phyloP scores from a whole-genome alignment of 306 rosid species.

The Hippophae tibetana region DNA sequence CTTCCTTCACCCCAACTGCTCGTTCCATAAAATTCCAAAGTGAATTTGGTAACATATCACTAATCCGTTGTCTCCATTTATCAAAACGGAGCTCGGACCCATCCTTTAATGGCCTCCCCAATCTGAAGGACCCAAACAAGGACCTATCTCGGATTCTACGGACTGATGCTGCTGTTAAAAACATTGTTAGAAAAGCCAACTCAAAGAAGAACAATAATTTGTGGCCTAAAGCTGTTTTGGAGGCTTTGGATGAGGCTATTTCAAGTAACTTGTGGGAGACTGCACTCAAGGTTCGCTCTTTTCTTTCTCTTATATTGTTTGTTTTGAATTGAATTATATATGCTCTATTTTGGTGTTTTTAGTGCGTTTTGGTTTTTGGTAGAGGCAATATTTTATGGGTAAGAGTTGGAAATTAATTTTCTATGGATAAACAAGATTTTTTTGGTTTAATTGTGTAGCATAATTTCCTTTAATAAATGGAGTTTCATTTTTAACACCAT shows the following conservation, averaged over 20 bases:
- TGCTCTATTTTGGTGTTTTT: neutral
- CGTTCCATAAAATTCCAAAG: conserved; percentile 22
- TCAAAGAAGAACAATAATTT: conserved; percentile 54
- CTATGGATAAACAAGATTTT: neutral
- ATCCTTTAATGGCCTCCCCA: conserved; percentile 33
- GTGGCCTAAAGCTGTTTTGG: conserved; percentile 78
- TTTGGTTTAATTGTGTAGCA: neutral
- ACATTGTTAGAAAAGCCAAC: conserved; percentile 50
- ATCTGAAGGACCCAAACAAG: conserved; percentile 46
- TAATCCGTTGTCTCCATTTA: conserved; percentile 18
- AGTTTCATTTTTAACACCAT: no score
- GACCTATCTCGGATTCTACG: conserved; percentile 70
- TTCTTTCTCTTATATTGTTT: neutral
- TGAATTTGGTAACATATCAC: conserved; percentile 2
- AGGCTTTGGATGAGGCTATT: conserved; percentile 74
- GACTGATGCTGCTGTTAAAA: conserved; percentile 72
- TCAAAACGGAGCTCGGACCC: conserved; percentile 37
- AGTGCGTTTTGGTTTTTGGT: neutral
- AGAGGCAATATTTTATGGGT: neutral
- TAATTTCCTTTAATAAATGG: no score
- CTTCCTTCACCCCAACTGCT: conserved; percentile 14
- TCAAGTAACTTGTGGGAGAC: conserved; percentile 36
- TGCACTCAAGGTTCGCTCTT: conserved; percentile 53
- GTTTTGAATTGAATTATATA: neutral
- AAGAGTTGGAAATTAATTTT: neutral